These are phyloP conservation scores for Cladosporium sp. DNA, from an alignment of 2,329 filamentous ascomycete species.

Conservation along the genomic window DNA sequence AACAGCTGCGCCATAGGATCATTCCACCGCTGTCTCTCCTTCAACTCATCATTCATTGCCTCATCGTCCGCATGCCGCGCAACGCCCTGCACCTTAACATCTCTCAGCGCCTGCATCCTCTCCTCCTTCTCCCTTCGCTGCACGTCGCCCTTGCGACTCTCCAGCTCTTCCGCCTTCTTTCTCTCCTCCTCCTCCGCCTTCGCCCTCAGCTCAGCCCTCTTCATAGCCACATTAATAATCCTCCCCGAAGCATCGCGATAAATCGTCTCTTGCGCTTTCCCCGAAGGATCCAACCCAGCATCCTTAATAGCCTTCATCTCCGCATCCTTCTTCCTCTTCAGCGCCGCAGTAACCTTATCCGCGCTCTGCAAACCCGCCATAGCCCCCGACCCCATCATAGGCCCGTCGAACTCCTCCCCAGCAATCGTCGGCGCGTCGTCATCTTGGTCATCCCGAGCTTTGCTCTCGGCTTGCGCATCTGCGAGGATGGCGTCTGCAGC, in stretches of 20 bases:
- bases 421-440: conserved; percentile 52
- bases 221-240: conserved; percentile 91
- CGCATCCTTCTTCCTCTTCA: conserved; percentile 64
- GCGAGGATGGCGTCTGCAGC: conserved; percentile 56
- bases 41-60: conserved; percentile 81
- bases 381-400: conserved; percentile 84
- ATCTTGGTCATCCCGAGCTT: conserved; percentile 33
- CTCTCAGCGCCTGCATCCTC: conserved; percentile 68
- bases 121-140: conserved; percentile 69
- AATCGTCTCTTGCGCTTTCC: conserved; percentile 72
- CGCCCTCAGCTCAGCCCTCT: conserved; percentile 79
- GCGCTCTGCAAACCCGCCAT: conserved; percentile 85
- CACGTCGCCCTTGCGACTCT: conserved; percentile 79
- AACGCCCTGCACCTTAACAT: conserved; percentile 79
- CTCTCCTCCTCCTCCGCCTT: conserved; percentile 70
- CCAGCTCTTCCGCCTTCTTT: conserved; percentile 65
- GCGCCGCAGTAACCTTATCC: conserved; percentile 62
- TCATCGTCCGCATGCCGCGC: conserved; percentile 81
- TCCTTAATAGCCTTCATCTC: conserved; percentile 55
- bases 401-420: conserved; percentile 50
- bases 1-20: conserved; percentile 88
- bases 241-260: conserved; percentile 93
- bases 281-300: conserved; percentile 45
- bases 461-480: conserved; percentile 36
- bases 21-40: conserved; percentile 78